Conservation (phyloP, 148 eudicot species). For the Fallopia convolvulus region DNA sequence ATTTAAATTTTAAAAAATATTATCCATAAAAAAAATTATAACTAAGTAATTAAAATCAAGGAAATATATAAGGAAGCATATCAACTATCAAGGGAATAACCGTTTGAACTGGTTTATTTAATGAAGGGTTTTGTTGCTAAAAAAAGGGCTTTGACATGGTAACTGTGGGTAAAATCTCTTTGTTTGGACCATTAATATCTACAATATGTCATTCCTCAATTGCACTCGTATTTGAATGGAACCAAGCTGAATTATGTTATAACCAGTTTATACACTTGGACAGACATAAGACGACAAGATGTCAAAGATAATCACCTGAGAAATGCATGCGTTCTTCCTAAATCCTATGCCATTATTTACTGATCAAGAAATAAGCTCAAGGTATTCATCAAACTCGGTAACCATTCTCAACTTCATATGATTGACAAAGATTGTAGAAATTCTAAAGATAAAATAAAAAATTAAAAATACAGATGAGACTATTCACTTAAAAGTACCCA, state of each 20-base stretch:
- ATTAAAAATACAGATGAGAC: neutral
- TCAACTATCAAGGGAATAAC: no score
- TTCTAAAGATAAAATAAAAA: neutral
- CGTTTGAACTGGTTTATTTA: no score
- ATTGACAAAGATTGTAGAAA: neutral
- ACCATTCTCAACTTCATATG: neutral
- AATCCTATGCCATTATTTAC: neutral
- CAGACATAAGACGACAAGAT: neutral
- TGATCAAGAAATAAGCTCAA: neutral
- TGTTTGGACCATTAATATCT: no score
- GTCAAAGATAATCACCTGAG: neutral
- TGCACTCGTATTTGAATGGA: no score
- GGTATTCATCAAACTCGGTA: neutral
- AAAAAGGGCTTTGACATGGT: no score
- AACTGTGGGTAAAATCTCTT: no score
- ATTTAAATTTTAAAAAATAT: no score
- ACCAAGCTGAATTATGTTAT: neutral
- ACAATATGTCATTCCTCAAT: no score
- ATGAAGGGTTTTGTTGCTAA: no score
- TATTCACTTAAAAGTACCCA: slow-evolving; percentile 4
- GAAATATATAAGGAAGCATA: no score
- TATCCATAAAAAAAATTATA: no score
- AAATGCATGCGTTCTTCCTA: neutral
- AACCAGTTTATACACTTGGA: neutral
- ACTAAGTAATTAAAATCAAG: no score